Evolutionary conservation across 2,329 filamentous ascomycete species (phyloP).

Genomic region (Talaromyces sp.): DNA sequence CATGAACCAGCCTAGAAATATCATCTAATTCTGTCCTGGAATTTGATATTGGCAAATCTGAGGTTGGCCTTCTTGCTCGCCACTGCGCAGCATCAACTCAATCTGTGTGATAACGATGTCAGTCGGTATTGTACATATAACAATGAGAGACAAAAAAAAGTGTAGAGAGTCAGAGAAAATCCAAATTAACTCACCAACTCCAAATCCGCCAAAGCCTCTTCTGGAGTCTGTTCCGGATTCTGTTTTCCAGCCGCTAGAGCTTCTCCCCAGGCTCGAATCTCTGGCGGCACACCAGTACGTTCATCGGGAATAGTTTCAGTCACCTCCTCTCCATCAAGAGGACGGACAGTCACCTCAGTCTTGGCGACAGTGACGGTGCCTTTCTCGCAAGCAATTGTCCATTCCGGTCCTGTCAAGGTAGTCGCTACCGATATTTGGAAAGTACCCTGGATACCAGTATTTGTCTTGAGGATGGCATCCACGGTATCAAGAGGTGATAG

Average conservation of each 20-base stretch:
- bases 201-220: conserved; percentile 54
- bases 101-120: not conserved
- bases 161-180: not conserved
- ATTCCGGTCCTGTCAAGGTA: conserved; percentile 47
- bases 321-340: conserved; percentile 28
- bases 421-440: conserved; percentile 52
- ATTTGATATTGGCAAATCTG: conserved; percentile 4
- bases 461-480: conserved; percentile 49
- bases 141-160: not conserved
- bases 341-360: conserved; percentile 31
- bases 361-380: conserved; percentile 47
- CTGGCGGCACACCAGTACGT: conserved; percentile 50
- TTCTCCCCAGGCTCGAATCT: conserved; percentile 44
- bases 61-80: conserved; percentile 4
- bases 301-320: conserved; percentile 46
- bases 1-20: not conserved
- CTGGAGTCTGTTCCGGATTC: conserved; percentile 39
- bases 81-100: conserved; percentile 14
- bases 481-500: conserved; percentile 57
- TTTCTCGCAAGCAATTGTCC: conserved; percentile 50
- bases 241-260: conserved; percentile 5
- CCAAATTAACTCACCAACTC: conserved; percentile 32
- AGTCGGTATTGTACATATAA: not conserved
- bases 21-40: not conserved
- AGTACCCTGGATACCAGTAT: conserved; percentile 49